phyloP scores from a whole-genome alignment of 768 basidiomycete species.

The Lepiota brunneoincarnata region DNA sequence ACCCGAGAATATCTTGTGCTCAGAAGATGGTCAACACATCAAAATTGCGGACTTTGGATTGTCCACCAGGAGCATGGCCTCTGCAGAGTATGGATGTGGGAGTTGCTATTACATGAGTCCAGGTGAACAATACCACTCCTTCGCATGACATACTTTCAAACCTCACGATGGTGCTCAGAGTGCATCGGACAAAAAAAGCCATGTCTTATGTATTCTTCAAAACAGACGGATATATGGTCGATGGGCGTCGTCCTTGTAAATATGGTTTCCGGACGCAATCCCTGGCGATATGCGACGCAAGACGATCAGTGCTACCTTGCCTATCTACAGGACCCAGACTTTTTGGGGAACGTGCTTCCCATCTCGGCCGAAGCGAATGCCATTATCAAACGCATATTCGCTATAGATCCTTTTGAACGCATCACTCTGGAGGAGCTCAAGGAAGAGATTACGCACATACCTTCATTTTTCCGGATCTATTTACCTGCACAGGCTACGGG shows the following conservation, averaged over 20 bases:
- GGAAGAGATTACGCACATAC: conserved; percentile 47
- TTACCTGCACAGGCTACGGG: background rate
- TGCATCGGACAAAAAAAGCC: conserved; percentile 40
- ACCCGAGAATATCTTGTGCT: conserved; percentile 77
- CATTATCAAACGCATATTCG: conserved; percentile 72
- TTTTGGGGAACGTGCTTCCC: conserved; percentile 43
- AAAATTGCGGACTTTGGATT: conserved; percentile 81
- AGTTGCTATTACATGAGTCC: conserved; percentile 70
- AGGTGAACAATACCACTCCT: conserved; percentile 36
- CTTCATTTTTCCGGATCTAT: conserved; percentile 48
- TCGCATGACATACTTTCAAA: conserved; percentile 6
- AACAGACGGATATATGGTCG: conserved; percentile 70
- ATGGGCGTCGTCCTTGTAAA: conserved; percentile 81
- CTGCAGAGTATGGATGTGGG: conserved; percentile 54
- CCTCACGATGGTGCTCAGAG: conserved; percentile 35
- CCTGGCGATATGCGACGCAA: conserved; percentile 71
- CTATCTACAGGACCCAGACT: conserved; percentile 60
- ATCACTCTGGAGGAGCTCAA: conserved; percentile 65
- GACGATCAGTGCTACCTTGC: conserved; percentile 66
- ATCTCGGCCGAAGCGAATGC: conserved; percentile 42
- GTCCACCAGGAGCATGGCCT: conserved; percentile 44
- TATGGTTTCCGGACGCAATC: conserved; percentile 74
- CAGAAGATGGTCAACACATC: conserved; percentile 47
- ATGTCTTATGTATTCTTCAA: conserved; percentile 52
- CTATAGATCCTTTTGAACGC: conserved; percentile 57